Evolutionary conservation across 2,329 filamentous ascomycete species (phyloP).

Genomic region (Beauveria rudraprayagi): DNA sequence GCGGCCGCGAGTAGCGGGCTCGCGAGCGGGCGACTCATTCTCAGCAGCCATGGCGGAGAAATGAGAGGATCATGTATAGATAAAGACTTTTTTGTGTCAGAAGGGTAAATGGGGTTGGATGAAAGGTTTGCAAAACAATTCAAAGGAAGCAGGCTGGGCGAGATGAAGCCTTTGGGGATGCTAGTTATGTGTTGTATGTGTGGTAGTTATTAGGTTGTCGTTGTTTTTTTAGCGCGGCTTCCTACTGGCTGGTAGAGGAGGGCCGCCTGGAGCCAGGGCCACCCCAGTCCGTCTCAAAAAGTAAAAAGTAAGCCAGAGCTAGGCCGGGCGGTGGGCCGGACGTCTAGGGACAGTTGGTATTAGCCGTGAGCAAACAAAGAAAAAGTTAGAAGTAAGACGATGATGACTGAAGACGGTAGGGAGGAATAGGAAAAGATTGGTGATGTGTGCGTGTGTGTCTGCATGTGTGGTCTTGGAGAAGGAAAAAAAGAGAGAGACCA

Average conservation of each 20-base stretch:
- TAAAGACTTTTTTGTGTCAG: too few relatives aligned
- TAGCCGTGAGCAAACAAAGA: neutral
- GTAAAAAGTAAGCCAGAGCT: neutral
- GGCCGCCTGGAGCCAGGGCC: slow-evolving; percentile 4
- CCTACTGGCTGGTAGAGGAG: slow-evolving; percentile 1
- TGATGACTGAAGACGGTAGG: neutral
- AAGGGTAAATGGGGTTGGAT: too few relatives aligned
- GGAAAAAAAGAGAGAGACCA: neutral
- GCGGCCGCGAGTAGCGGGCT: slow-evolving; percentile 29
- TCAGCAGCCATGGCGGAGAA: slow-evolving; percentile 28
- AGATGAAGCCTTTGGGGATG: neutral
- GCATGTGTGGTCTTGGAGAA: neutral
- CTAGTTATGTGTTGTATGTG: slow-evolving; percentile 4
- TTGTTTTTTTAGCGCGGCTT: slow-evolving; percentile 9
- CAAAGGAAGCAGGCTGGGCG: neutral
- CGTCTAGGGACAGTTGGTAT: neutral
- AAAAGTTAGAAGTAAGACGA: neutral
- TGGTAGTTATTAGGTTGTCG: neutral
- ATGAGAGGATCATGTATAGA: slow-evolving; percentile 23
- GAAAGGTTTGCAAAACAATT: neutral
- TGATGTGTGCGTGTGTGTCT: neutral
- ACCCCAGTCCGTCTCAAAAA: slow-evolving; percentile 4
- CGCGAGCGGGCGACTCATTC: slow-evolving; percentile 29
- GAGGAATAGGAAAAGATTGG: neutral
- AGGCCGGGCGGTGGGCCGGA: neutral